phyloP scores from a whole-genome alignment of 1,284 basidiomycete species.

The Pholiota adiposa region DNA sequence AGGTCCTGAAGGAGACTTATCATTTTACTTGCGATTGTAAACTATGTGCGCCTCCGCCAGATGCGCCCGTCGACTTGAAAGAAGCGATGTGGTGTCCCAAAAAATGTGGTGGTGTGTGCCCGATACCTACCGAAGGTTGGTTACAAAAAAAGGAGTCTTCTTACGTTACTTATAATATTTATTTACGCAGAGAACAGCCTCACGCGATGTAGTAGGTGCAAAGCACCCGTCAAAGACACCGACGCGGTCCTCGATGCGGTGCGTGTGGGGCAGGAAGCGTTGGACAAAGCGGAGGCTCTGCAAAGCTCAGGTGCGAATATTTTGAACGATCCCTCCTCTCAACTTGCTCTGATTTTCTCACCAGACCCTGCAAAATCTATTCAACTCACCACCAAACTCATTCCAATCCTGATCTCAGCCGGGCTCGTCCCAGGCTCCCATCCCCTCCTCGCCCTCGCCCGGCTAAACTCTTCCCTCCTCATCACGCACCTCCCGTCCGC shows the following conservation, averaged over 20 bases:
- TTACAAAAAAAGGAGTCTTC: background rate
- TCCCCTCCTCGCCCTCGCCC: conserved; percentile 76
- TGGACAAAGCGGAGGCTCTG: conserved; percentile 69
- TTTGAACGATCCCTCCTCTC: too few relatives aligned
- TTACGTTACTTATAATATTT: conserved; percentile 3
- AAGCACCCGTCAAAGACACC: conserved; percentile 48
- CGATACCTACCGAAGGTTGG: conserved; percentile 59
- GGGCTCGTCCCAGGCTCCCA: conserved; percentile 65
- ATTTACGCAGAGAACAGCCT: conserved; percentile 42
- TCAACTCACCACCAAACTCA: conserved; percentile 66
- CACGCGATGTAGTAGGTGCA: conserved; percentile 66
- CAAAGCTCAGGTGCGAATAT: conserved; percentile 57
- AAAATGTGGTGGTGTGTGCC: conserved; percentile 63
- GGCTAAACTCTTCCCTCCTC: conserved; percentile 70
- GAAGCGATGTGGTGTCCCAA: conserved; percentile 71
- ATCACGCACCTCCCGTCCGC: conserved; percentile 48
- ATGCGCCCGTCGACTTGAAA: conserved; percentile 60
- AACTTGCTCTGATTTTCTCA: background rate
- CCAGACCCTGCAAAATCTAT: conserved; percentile 60
- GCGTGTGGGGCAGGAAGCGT: conserved; percentile 67
- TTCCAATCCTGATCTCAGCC: conserved; percentile 59
- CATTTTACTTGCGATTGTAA: conserved; percentile 79
- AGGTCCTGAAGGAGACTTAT: conserved; percentile 73
- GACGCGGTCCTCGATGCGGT: conserved; percentile 63
- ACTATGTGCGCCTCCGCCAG: conserved; percentile 48